phyloP scores from a whole-genome alignment of 2,329 filamentous ascomycete genomes.

The Macrophomina tecta region DNA sequence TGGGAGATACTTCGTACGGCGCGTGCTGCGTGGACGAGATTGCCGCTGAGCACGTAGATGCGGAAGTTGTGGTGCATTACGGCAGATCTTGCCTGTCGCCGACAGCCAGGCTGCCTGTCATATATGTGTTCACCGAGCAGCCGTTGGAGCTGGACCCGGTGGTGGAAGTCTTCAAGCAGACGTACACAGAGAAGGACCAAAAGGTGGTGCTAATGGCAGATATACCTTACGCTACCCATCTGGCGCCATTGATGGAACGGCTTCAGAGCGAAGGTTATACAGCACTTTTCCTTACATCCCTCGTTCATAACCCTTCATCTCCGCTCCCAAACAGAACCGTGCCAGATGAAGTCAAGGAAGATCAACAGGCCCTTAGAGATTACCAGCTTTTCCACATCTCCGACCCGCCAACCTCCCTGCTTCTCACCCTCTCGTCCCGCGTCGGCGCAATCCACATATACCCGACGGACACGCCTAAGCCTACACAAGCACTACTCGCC shows the following conservation, averaged over 20 bases:
- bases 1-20: constrained; percentile 96
- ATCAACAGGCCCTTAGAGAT: constrained; percentile 60
- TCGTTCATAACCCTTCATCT: constrained; percentile 79
- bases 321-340: constrained; percentile 83
- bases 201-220: constrained; percentile 86
- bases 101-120: constrained; percentile 82
- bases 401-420: constrained; percentile 77
- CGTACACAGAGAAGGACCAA: constrained; percentile 68
- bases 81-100: constrained; percentile 91
- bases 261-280: constrained; percentile 71
- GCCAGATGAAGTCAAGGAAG: constrained; percentile 55
- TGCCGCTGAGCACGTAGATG: constrained; percentile 89
- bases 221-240: constrained; percentile 81
- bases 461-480: constrained; percentile 54
- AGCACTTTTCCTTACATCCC: constrained; percentile 70
- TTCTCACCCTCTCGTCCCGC: constrained; percentile 85
- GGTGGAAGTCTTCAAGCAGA: constrained; percentile 66
- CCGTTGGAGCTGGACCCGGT: constrained; percentile 67
- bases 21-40: constrained; percentile 97
- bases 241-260: constrained; percentile 62
- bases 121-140: constrained; percentile 86
- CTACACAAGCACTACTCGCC: constrained; percentile 50
- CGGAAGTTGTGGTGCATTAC: constrained; percentile 93
- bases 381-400: constrained; percentile 87
- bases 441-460: constrained; percentile 81